Conservation (phyloP, 805 yeast genomes). For the Saccharomyces jurei region DNA sequence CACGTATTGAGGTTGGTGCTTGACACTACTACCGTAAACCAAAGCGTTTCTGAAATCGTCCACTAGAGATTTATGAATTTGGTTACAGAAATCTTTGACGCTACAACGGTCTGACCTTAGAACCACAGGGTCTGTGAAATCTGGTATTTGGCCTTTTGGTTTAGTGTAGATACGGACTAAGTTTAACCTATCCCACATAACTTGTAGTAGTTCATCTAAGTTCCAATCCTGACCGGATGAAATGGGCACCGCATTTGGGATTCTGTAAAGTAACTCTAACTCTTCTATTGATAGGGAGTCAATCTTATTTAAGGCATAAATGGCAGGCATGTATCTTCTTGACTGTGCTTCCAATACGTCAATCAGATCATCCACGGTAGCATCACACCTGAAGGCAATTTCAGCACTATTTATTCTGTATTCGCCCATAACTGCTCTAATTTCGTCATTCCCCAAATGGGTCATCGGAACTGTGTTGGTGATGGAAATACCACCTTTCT, state of each 20-base stretch:
- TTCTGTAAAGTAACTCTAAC: slow-evolving; percentile 78
- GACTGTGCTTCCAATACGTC: slow-evolving; percentile 87
- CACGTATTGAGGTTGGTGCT: slow-evolving; percentile 95
- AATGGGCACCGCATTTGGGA: slow-evolving; percentile 95
- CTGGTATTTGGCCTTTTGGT: slow-evolving; percentile 92
- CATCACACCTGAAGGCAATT: slow-evolving; percentile 93
- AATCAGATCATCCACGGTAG: slow-evolving; percentile 92
- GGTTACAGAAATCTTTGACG: slow-evolving; percentile 93
- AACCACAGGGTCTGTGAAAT: slow-evolving; percentile 91
- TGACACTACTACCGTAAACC: slow-evolving; percentile 89
- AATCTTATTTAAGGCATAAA: slow-evolving; percentile 90
- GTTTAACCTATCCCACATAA: slow-evolving; percentile 90
- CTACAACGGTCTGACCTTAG: slow-evolving; percentile 72
- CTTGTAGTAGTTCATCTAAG: slow-evolving; percentile 83
- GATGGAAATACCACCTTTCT: slow-evolving; percentile 90
- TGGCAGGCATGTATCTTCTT: slow-evolving; percentile 90
- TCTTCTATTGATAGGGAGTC: slow-evolving; percentile 93
- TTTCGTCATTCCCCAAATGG: slow-evolving; percentile 84
- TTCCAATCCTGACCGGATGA: slow-evolving; percentile 97
- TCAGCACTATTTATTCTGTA: slow-evolving; percentile 94
- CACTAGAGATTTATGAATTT: slow-evolving; percentile 88
- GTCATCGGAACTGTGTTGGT: slow-evolving; percentile 91
- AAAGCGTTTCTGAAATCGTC: slow-evolving; percentile 90
- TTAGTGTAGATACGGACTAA: slow-evolving; percentile 94
- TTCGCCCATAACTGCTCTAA: slow-evolving; percentile 92